These are phyloP conservation scores for Viridothelium virens DNA, from an alignment of 495 filamentous ascomycete genomes.

Conservation along the genomic window DNA sequence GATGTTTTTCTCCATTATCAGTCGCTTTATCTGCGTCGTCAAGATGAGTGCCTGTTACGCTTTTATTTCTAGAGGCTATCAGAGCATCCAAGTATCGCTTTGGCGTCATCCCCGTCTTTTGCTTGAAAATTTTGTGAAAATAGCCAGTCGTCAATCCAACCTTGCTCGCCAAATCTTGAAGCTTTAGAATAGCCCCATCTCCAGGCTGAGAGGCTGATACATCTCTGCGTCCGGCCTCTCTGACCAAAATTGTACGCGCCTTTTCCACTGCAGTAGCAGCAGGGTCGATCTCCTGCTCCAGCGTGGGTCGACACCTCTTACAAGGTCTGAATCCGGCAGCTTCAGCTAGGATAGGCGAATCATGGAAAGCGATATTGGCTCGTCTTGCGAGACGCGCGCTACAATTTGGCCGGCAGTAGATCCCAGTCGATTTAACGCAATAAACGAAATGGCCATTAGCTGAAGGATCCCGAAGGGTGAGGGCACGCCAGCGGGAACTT, in stretches of 20 bases:
- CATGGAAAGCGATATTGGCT: constrained; percentile 53
- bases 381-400: constrained; percentile 53
- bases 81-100: constrained; percentile 41
- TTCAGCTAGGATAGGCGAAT: constrained; percentile 48
- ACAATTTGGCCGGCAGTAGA: constrained; percentile 58
- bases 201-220: constrained; percentile 27
- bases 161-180: constrained; percentile 45
- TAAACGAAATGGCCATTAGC: constrained; percentile 52
- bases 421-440: constrained; percentile 53
- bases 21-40: not conserved
- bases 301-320: constrained; percentile 55
- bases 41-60: not conserved
- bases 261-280: constrained; percentile 41
- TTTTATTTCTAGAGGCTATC: not conserved
- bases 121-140: constrained; percentile 57
- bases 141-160: constrained; percentile 53
- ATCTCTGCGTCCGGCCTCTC: constrained; percentile 7
- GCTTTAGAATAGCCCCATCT: constrained; percentile 34
- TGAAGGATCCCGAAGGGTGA: constrained; percentile 44
- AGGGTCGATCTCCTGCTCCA: constrained; percentile 35
- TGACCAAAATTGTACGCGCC: constrained; percentile 35
- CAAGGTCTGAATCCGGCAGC: constrained; percentile 52
- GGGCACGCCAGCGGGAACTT: constrained; percentile 47
- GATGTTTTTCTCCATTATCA: not conserved
- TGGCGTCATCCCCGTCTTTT: constrained; percentile 52